Percentiles rank a stretch among this genome's conserved stretches.
phyloP scores from a whole-genome alignment of 768 basidiomycete species.

The Suillus plorans region DNA sequence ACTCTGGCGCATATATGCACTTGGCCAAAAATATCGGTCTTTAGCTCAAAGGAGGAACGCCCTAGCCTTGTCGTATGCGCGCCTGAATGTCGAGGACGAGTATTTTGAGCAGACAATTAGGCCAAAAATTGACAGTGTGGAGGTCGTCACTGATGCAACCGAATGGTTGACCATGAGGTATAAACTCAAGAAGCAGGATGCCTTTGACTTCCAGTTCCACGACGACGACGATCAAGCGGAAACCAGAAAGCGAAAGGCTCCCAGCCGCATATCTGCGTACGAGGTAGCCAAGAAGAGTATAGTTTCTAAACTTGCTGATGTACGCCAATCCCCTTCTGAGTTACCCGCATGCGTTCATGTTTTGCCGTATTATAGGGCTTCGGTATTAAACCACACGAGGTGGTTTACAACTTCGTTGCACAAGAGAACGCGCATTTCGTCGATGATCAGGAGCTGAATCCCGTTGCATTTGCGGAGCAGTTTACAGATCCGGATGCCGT shows the following conservation, averaged over 20 bases:
- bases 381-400: constrained; percentile 77
- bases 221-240: constrained; percentile 58
- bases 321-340: constrained; percentile 34
- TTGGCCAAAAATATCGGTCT: constrained; percentile 89
- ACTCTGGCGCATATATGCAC: constrained; percentile 86
- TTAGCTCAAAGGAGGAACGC: constrained; percentile 71
- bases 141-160: constrained; percentile 85
- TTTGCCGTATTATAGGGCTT: constrained; percentile 56
- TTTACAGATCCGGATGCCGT: constrained; percentile 70
- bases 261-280: constrained; percentile 82
- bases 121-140: constrained; percentile 73
- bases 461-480: constrained; percentile 81
- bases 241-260: constrained; percentile 70
- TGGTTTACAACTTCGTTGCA: constrained; percentile 81
- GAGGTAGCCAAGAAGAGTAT: constrained; percentile 81
- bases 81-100: constrained; percentile 66
- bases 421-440: constrained; percentile 62
- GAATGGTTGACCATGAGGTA: constrained; percentile 91
- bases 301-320: constrained; percentile 77
- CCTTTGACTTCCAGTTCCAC: constrained; percentile 63
- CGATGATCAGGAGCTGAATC: constrained; percentile 81
- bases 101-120: constrained; percentile 75
- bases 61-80: constrained; percentile 62
- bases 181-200: constrained; percentile 67
- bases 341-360: not conserved